Base-by-base conservation (phyloP, 2,329 filamentous ascomycete species). In the Dactylellina parvicollis region DNA sequence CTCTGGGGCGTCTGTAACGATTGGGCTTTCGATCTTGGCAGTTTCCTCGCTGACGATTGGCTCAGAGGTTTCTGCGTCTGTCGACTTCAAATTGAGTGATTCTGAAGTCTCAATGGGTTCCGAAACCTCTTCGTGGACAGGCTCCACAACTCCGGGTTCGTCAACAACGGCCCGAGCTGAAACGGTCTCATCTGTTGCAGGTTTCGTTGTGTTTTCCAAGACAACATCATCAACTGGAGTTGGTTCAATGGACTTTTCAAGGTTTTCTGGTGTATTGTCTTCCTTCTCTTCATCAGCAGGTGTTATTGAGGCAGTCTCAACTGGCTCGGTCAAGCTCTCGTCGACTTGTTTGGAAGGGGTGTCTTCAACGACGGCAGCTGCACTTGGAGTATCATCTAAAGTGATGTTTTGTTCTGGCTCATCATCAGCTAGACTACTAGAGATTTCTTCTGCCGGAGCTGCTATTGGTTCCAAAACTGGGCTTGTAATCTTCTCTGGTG, bases 1-100 rank as follows among this genome's bases (percentile, higher is more conserved):
- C 34, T 72, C 67, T 20, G 67, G 67, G 1, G 46, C 59, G 3
- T 62, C 44, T 32, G 59, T 59, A 18, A 55, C 47, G n/a, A 60
- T 38, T 47, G 67, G 54, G 10, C 16, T 49, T 22, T 72, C 67
- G n/a, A 57, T 28, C 14, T 42, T 40, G 8, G 52, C 24, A 9
- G 47, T 38, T 24, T 65, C 67, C 12, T 38, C 66, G 9, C 57
- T 50, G n/a, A 52, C 46, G 22, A 44, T 40, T 38, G 64, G 64
- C 18, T 42, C 34, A n/a, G n/a, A n/a, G n/a, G n/a, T n/a, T n/a
- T n/a, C n/a, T n/a, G n/a, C n/a, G n/a, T n/a, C n/a, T n/a, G n/a
- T n/a, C n/a, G n/a, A n/a, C n/a, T n/a, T n/a, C 16, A 54, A 26
- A 16, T 46, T 46, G n/a, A 30, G 34, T 44, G 55, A 38, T 12